A percentile compares a stretch with the other conserved stretches of the same genome.
Evolutionary conservation across 2,329 filamentous ascomycete species (phyloP).

Genomic region (Niveomyces coronatus): DNA sequence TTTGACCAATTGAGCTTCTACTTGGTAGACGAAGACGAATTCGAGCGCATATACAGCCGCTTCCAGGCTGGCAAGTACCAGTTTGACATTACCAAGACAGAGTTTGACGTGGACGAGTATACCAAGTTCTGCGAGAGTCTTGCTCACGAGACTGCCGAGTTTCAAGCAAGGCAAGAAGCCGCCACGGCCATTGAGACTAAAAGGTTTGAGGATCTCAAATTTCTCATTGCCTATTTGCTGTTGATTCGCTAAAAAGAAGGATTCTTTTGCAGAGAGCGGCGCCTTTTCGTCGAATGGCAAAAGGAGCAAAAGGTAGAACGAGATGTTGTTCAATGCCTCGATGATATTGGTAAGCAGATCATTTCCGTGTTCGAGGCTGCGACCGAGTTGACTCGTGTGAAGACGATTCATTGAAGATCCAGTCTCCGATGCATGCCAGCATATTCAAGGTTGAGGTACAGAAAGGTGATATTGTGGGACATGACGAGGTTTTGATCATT

Average conservation of each 20-base stretch:
- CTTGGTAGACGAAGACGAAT: slow-evolving; percentile 20
- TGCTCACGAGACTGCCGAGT: slow-evolving; percentile 12
- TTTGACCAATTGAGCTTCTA: slow-evolving; percentile 23
- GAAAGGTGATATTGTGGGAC: slow-evolving; percentile 29
- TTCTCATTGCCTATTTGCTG: background rate
- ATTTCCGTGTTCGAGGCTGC: no score
- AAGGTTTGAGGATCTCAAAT: background rate
- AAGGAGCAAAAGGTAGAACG: slow-evolving; percentile 14
- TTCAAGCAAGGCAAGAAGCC: slow-evolving; percentile 14
- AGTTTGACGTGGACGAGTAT: slow-evolving; percentile 21
- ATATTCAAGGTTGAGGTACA: slow-evolving; percentile 41
- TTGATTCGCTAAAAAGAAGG: no score
- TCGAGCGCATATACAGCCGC: slow-evolving; percentile 15
- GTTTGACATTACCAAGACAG: slow-evolving; percentile 17
- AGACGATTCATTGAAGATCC: slow-evolving; percentile 23
- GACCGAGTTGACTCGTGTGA: background rate
- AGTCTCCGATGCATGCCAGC: slow-evolving; percentile 37
- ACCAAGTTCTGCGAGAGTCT: slow-evolving; percentile 15
- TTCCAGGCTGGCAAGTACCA: slow-evolving; percentile 20
- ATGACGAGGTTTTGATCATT: slow-evolving; percentile 33
- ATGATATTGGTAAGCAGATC: slow-evolving; percentile 7
- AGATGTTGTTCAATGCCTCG: slow-evolving; percentile 10
- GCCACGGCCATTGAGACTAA: slow-evolving; percentile 16
- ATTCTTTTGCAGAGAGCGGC: slow-evolving; percentile 7
- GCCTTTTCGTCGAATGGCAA: slow-evolving; percentile 21